phyloP scores from a whole-genome alignment of 2,329 filamentous ascomycete genomes.

The Aphanoascus verrucosus region DNA sequence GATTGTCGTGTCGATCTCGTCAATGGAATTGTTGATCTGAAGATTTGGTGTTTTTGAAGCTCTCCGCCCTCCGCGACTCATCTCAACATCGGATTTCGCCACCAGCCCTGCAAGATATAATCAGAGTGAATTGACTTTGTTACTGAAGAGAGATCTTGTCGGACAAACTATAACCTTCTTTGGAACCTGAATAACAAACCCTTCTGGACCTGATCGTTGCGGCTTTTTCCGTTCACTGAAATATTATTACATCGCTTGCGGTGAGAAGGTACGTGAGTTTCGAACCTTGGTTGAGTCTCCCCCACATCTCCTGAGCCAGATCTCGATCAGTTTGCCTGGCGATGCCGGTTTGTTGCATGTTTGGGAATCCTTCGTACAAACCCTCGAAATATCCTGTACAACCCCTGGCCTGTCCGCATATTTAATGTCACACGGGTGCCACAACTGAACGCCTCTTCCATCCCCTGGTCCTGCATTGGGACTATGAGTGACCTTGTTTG shows the following conservation, averaged over 20 bases:
- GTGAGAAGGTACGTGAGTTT: slow-evolving; percentile 5
- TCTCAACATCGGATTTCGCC: neutral
- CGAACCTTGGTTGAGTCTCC: slow-evolving; percentile 4
- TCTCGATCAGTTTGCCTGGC: slow-evolving; percentile 2
- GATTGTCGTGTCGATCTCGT: slow-evolving; percentile 13
- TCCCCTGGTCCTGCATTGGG: neutral
- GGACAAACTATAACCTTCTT: neutral
- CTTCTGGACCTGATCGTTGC: neutral
- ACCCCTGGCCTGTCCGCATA: slow-evolving; percentile 9
- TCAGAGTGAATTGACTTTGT: neutral
- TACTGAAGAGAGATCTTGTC: neutral
- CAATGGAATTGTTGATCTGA: slow-evolving; percentile 8
- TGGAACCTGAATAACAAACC: neutral
- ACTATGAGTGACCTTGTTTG: neutral
- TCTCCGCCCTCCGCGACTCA: neutral
- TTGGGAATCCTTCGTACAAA: neutral
- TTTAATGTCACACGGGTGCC: slow-evolving; percentile 12
- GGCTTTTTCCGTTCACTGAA: neutral
- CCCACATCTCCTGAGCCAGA: slow-evolving; percentile 7
- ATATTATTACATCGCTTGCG: slow-evolving; percentile 4
- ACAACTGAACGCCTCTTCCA: slow-evolving; percentile 12
- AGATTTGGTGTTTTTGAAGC: neutral
- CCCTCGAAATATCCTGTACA: neutral
- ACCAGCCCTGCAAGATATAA: neutral
- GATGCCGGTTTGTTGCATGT: slow-evolving; percentile 4